These are phyloP conservation scores for Backusella luteola DNA, from an alignment of 192 early-diverging fungal species.

Conservation along the genomic window DNA sequence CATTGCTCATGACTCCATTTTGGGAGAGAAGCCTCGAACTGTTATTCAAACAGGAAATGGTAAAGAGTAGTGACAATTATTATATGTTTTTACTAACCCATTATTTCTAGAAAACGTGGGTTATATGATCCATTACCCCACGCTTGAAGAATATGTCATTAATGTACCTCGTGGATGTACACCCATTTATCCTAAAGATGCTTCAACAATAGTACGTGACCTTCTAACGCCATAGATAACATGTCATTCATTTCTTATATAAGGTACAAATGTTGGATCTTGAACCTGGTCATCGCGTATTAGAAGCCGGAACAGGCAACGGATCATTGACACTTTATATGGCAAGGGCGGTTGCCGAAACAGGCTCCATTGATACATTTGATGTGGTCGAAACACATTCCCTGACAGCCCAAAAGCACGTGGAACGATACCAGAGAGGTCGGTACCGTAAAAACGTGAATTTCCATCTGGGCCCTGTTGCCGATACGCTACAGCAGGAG, in stretches of 20 bases:
- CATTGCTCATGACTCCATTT: slow-evolving; percentile 31
- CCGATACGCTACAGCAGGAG: slow-evolving; percentile 16
- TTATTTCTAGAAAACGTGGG: neutral
- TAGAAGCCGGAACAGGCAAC: slow-evolving; percentile 73
- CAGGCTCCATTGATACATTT: slow-evolving; percentile 49
- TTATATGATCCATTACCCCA: slow-evolving; percentile 43
- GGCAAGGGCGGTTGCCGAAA: slow-evolving; percentile 46
- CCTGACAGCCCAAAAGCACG: slow-evolving; percentile 46
- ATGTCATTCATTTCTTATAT: neutral
- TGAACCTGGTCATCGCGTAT: slow-evolving; percentile 48
- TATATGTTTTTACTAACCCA: too few relatives aligned
- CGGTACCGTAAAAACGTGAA: slow-evolving; percentile 38
- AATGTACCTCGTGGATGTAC: slow-evolving; percentile 32
- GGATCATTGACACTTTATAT: slow-evolving; percentile 61
- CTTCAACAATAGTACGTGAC: slow-evolving; percentile 43
- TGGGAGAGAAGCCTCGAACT: slow-evolving; percentile 23
- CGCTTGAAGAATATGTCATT: slow-evolving; percentile 42
- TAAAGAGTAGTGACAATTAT: neutral
- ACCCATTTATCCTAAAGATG: slow-evolving; percentile 71
- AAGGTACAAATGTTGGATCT: slow-evolving; percentile 56
- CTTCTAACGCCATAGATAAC: neutral
- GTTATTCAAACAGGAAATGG: slow-evolving; percentile 32
- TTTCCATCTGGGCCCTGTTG: slow-evolving; percentile 42
- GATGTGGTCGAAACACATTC: slow-evolving; percentile 45
- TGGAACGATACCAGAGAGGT: slow-evolving; percentile 51